Evolutionary conservation across 257 asterid genomes (phyloP), one percentile per base, ranked within the genome.

Genomic region (Parsonsia alboflavescens): DNA sequence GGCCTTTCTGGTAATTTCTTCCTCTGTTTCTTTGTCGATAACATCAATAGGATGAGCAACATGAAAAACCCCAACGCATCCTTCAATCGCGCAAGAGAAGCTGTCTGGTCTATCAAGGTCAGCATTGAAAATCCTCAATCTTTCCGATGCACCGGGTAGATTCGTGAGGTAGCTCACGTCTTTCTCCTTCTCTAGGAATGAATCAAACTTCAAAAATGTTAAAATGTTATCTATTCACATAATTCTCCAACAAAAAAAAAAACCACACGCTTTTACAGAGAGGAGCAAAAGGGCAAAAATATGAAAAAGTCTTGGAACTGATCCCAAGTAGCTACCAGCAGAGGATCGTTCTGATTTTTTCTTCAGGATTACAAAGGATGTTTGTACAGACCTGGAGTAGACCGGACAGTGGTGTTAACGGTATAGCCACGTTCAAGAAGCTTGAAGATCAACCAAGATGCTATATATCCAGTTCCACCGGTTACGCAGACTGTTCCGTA

Each of bases 11-110:
- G 74, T 16, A 73, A 77, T 81, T 19, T 77, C 81, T 26, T 89
- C 88, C 63, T 87, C 93, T 0, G 83, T 13, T 69, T 88, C 95
- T 28, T 73, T 81, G 73, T 77, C 86, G 10, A 67, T 84, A 33
- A 85, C 80, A 64, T 89, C 90, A 2, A 89, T 61, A 0, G 97
- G 96, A 66, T 91, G 97, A 28, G 95, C 96, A 73, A 75, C 80
- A 82, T 91, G 97, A 79, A 89, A 91, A 9, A 89, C 88, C 2
- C 96, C 93, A 72, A 36, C 4, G 84, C 96, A 91, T 6, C 93
- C 97, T 53, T 84, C 79, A 1, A 91, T 73, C 70, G 96, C 85
- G 3, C 84, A 73, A 0, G 52, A 66, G 48, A 91, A 91, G 63
- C 76, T 78, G 15, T 80, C 85, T 1, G 96, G 91, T 0, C 81